These are phyloP conservation scores for Podospora pseudopauciseta DNA, from an alignment of 495 filamentous ascomycete species.

Conservation along the genomic window DNA sequence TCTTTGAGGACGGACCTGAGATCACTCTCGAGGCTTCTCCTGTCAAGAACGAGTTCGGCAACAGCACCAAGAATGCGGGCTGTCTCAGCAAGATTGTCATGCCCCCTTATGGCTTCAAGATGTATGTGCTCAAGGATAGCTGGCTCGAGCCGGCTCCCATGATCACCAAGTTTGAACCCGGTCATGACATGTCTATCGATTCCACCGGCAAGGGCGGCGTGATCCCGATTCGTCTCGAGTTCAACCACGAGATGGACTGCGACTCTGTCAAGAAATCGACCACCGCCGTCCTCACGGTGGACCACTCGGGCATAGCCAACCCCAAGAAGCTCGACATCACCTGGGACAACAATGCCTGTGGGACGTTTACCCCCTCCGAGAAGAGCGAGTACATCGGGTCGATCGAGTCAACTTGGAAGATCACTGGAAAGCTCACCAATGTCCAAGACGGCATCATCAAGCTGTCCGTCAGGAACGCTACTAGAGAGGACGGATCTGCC, in stretches of 20 bases:
- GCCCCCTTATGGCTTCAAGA: conserved; percentile 58
- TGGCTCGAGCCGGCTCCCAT: conserved; percentile 57
- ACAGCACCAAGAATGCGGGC: conserved; percentile 43
- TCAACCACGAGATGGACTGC: conserved; percentile 63
- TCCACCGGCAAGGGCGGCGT: conserved; percentile 40
- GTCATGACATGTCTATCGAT: conserved; percentile 58
- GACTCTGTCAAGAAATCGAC: conserved; percentile 49
- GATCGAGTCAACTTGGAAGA: conserved; percentile 54
- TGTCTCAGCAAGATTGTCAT: conserved; percentile 55
- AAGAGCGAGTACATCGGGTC: conserved; percentile 36
- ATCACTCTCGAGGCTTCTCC: conserved; percentile 37
- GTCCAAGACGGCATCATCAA: conserved; percentile 63
- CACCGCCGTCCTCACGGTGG: conserved; percentile 19
- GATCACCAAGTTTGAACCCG: conserved; percentile 62
- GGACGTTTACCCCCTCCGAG: conserved; percentile 16
- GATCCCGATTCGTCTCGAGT: conserved; percentile 51
- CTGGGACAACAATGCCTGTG: conserved; percentile 32
- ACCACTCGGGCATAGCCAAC: neutral
- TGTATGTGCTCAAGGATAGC: conserved; percentile 54
- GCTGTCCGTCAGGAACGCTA: conserved; percentile 56
- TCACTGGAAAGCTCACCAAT: conserved; percentile 45
- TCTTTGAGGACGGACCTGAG: conserved; percentile 65
- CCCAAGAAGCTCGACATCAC: conserved; percentile 51
- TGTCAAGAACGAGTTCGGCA: conserved; percentile 32
- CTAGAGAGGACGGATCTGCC: conserved; percentile 25